Base-by-base conservation (phyloP, 2,329 filamentous ascomycete genomes). In the Orbilia ellipsospora region DNA sequence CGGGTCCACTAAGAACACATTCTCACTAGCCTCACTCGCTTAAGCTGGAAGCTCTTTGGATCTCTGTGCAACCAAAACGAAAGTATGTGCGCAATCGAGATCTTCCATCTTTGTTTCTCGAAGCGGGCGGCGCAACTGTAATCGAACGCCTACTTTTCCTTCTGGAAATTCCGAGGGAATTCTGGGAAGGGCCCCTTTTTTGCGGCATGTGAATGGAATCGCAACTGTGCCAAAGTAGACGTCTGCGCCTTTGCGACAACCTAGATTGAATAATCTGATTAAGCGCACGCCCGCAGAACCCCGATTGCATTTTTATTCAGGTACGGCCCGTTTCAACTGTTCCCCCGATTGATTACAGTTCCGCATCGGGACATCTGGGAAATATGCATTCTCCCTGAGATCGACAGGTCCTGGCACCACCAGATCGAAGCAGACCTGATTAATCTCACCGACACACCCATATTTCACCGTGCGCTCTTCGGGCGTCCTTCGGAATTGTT, bases 51-150 rank as follows among this genome's bases (percentile, higher is more conserved):
- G 28, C 28, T 36, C 59, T 31, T 70, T 64, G 42, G 54, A 72
- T 64, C 66, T 72, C 45, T 72, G 67, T 72, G 60, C 67, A 59
- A 72, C 67, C 52, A 72, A 72, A 65, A 59, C 64, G 67, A 56
- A 72, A 44, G 51, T 56, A 72, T 59, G 60, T 60, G 65, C 59
- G 57, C 67, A 40, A 65, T 65, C n/a, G 42, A 51, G 60, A 64
- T 52, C 59, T 36, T 45, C 52, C 36, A 44, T 45, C 31, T 20
- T 12, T 45, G 40, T 13, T 18, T 63, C 52, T 72, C 26, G 16
- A 72, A 28, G 20, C 3, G 48, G 48, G 4, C 8, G 18, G 8
- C n/a, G 56, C 8, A 51, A 16, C n/a, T 65, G 31, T 45, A n/a
- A 23, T 26, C 16, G 16, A 51, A 51, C 6, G 15, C 36, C 10